A percentile compares a stretch with the other conserved stretches of the same genome.
Evolutionary conservation across 1,284 basidiomycete genomes (phyloP).

Genomic region (Papiliotrema nemorosa): DNA sequence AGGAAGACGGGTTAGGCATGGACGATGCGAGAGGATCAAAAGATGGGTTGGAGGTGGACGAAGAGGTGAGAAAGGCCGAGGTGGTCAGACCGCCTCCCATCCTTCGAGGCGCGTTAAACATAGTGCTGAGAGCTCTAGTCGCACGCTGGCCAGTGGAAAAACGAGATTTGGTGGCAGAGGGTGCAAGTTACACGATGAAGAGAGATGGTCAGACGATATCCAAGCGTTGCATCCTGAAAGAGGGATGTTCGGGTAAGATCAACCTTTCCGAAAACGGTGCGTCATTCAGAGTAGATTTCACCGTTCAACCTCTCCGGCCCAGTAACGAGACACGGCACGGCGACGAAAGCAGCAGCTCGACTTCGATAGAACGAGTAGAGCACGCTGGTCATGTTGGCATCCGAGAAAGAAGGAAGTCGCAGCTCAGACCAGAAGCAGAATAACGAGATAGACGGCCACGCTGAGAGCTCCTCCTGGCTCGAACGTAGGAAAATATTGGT

Average conservation of each 20-base stretch:
- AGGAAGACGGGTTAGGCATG: constrained; percentile 14
- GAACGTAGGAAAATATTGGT: constrained; percentile 27
- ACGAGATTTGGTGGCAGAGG: neutral
- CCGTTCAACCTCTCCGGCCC: too few species aligned
- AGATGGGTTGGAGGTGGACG: constrained; percentile 12
- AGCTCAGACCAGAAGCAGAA: too few species aligned
- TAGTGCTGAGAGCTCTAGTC: constrained; percentile 6
- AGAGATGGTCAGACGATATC: too few species aligned
- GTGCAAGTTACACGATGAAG: neutral
- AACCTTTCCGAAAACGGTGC: too few species aligned
- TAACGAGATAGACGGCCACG: neutral
- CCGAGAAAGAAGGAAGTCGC: too few species aligned
- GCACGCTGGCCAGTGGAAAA: neutral
- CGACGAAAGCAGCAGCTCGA: too few species aligned
- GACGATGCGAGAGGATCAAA: constrained; percentile 37
- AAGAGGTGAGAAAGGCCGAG: constrained; percentile 21
- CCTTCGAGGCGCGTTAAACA: constrained; percentile 45
- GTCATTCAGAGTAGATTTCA: too few species aligned
- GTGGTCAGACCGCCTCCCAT: constrained; percentile 17
- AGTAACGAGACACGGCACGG: too few species aligned
- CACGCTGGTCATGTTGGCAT: too few species aligned
- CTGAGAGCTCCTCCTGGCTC: constrained; percentile 20
- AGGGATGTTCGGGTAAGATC: too few species aligned
- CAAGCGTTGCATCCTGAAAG: too few species aligned
- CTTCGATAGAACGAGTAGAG: too few species aligned